phyloP scores from a whole-genome alignment of 2,329 filamentous ascomycete genomes.

The Paramyrothecium sp. region DNA sequence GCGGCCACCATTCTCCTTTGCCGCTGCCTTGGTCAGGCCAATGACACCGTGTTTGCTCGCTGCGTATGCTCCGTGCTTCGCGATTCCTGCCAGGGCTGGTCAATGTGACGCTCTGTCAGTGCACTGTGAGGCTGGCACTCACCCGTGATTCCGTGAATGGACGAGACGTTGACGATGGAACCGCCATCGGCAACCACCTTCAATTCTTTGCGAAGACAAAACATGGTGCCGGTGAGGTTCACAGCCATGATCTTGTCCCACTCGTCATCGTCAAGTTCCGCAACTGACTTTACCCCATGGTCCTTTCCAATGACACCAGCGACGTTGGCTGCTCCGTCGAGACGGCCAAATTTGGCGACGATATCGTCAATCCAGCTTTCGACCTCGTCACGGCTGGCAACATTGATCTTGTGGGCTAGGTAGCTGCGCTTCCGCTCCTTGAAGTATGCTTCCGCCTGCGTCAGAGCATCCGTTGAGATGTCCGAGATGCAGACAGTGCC shows the following conservation, averaged over 20 bases:
- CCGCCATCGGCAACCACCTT: conserved; percentile 38
- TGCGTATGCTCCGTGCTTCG: conserved; percentile 28
- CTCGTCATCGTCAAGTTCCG: conserved; percentile 44
- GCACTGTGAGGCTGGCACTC: conserved; percentile 9
- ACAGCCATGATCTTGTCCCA: conserved; percentile 48
- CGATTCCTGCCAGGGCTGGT: conserved; percentile 18
- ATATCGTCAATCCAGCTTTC: conserved; percentile 48
- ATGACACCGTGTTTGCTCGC: conserved; percentile 33
- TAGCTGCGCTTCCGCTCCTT: conserved; percentile 19
- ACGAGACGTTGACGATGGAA: conserved; percentile 59
- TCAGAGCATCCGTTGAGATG: conserved; percentile 25
- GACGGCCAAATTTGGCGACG: conserved; percentile 47
- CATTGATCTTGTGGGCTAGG: conserved; percentile 42
- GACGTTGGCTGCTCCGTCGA: conserved; percentile 55
- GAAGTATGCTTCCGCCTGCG: conserved; percentile 28
- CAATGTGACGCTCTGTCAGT: background rate
- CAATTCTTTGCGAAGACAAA: conserved; percentile 46
- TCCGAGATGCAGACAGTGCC: conserved; percentile 39
- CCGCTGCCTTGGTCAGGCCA: conserved; percentile 29
- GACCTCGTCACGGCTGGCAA: conserved; percentile 45
- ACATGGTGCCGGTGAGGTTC: conserved; percentile 52
- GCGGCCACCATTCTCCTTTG: conserved; percentile 33
- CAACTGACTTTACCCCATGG: conserved; percentile 36
- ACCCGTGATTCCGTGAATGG: conserved; percentile 45
- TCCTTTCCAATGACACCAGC: conserved; percentile 50